Conservation (phyloP, 2,329 filamentous ascomycete species). For the Raffaelea ambrosiae region DNA sequence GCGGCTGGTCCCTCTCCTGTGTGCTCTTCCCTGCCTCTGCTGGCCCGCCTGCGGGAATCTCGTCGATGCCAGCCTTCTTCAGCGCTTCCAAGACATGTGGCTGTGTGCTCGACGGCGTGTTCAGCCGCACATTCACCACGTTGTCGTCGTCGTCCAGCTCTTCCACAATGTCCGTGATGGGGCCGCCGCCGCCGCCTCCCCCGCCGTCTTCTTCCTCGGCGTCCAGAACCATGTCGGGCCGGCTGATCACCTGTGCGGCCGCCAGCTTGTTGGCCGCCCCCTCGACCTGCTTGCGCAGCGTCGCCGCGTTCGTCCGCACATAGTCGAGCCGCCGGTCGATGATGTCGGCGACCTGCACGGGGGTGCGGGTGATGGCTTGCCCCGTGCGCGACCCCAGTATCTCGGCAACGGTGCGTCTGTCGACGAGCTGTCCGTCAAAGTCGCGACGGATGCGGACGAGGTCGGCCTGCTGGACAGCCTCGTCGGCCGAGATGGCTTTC, state of each 20-base stretch:
- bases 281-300: constrained; percentile 64
- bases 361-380: constrained; percentile 31
- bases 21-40: neutral
- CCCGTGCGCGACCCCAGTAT: constrained; percentile 33
- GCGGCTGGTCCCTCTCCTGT: neutral
- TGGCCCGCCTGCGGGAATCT: constrained; percentile 11
- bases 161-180: constrained; percentile 86
- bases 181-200: constrained; percentile 54
- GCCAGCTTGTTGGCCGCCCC: constrained; percentile 61
- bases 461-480: constrained; percentile 32
- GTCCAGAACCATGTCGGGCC: constrained; percentile 49
- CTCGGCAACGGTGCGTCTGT: constrained; percentile 44
- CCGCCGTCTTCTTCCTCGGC: constrained; percentile 48
- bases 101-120: constrained; percentile 59
- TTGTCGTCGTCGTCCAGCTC: constrained; percentile 87
- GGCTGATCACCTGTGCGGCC: constrained; percentile 49
- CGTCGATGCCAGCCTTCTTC: constrained; percentile 63
- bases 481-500: neutral
- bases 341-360: constrained; percentile 56
- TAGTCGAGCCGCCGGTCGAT: constrained; percentile 79
- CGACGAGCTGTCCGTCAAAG: constrained; percentile 57
- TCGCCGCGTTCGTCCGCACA: constrained; percentile 70
- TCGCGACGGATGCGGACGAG: constrained; percentile 49
- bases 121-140: constrained; percentile 59
- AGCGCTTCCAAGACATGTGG: constrained; percentile 63